Conservation (phyloP, 306 rosid species). For the Hippophae rhamnoides region DNA sequence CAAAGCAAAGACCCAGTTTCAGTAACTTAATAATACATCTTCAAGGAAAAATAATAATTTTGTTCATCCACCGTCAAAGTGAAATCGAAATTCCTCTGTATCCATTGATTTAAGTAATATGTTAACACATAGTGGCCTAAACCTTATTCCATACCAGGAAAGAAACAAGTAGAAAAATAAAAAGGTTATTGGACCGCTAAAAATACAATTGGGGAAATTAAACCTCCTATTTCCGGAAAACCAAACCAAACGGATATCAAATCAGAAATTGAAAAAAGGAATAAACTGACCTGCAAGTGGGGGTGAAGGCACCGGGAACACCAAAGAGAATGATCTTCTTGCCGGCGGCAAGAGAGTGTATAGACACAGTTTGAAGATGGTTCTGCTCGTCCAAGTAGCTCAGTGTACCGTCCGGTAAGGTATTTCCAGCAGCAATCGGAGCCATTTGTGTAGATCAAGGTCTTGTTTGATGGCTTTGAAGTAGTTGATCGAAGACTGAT, state of each 20-base stretch:
- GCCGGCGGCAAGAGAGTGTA: conserved; percentile 63
- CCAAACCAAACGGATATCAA: not conserved
- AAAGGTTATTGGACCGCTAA: no score
- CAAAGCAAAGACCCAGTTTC: not conserved
- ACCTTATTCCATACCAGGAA: no score
- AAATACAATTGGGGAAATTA: no score
- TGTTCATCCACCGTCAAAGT: no score
- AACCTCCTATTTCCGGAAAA: not conserved
- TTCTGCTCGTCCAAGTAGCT: conserved; percentile 44
- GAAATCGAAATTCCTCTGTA: no score
- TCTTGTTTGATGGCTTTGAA: no score
- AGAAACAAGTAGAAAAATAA: no score
- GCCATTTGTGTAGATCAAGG: conserved; percentile 32
- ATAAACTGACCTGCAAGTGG: conserved; percentile 61
- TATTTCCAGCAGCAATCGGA: conserved; percentile 55
- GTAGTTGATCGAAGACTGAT: no score
- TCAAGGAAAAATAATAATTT: not conserved
- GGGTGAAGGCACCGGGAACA: conserved; percentile 93
- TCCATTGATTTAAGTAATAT: no score
- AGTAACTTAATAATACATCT: no score
- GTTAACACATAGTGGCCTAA: no score
- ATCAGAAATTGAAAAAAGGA: no score
- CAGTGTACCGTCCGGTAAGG: conserved; percentile 54
- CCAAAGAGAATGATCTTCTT: conserved; percentile 72
- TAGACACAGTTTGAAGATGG: conserved; percentile 38